A percentile compares a stretch with the other conserved stretches of the same genome.
Conservation (phyloP, 1,284 basidiomycete genomes). For the Lignosus rhinocerotis region DNA sequence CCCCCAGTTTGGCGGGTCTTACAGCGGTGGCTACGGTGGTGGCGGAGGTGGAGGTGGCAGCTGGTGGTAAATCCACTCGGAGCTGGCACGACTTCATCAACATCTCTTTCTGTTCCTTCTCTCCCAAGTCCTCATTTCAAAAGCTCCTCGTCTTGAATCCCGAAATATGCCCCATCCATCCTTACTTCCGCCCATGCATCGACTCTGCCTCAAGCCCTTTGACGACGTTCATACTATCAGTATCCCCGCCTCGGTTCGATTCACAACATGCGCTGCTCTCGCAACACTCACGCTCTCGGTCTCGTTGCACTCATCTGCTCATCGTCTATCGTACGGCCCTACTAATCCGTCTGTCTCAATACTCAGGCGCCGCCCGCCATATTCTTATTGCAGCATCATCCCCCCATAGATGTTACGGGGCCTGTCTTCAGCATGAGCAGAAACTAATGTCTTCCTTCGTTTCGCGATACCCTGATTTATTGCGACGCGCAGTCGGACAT, state of each 20-base stretch:
- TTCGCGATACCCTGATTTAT: constrained; percentile 58
- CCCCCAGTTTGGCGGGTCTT: constrained; percentile 34
- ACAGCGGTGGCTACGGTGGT: constrained; percentile 42
- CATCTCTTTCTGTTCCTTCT: background rate
- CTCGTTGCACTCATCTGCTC: constrained; percentile 59
- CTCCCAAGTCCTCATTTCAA: background rate
- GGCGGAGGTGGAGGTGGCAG: constrained; percentile 41
- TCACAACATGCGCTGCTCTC: constrained; percentile 58
- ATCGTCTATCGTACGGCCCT: constrained; percentile 53
- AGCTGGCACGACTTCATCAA: background rate
- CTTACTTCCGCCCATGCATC: constrained; percentile 30
- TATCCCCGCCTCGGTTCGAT: constrained; percentile 19
- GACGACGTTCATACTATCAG: constrained; percentile 24
- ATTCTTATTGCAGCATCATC: constrained; percentile 33
- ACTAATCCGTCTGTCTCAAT: constrained; percentile 47
- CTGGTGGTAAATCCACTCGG: constrained; percentile 43
- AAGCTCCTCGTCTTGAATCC: constrained; percentile 1
- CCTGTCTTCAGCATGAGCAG: constrained; percentile 47
- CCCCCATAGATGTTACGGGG: constrained; percentile 47
- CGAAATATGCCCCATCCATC: constrained; percentile 34
- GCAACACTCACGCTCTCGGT: constrained; percentile 46
- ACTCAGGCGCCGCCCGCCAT: constrained; percentile 35
- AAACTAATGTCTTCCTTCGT: constrained; percentile 49
- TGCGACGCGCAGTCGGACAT: constrained; percentile 56
- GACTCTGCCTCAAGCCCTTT: constrained; percentile 25